Percentiles rank a stretch among this genome's conserved stretches.
phyloP scores from a whole-genome alignment of 179 eudicot genomes.

The Sideroxylon spinosum region DNA sequence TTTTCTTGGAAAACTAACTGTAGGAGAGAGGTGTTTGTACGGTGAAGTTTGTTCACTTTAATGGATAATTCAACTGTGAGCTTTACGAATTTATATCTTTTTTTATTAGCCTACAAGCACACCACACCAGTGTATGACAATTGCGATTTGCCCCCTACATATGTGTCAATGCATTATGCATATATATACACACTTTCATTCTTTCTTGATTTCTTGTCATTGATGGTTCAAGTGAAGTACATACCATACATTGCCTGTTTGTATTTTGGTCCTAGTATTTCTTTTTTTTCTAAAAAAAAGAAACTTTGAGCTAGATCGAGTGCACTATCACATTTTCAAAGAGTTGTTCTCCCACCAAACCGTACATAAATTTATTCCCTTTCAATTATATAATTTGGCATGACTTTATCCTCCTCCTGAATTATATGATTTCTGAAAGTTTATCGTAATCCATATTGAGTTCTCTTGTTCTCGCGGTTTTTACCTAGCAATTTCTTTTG shows the following conservation, averaged over 20 bases:
- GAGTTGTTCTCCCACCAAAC: background rate
- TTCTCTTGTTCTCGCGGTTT: background rate
- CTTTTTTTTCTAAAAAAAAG: too few species aligned
- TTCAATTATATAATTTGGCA: background rate
- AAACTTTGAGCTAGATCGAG: background rate
- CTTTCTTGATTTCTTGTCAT: background rate
- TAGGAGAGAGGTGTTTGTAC: background rate
- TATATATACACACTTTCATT: background rate
- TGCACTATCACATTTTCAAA: background rate
- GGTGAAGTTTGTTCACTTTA: background rate
- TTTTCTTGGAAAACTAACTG: background rate
- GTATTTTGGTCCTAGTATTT: background rate
- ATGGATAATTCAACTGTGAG: background rate
- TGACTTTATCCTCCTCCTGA: slow-evolving; percentile 5
- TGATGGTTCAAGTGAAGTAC: background rate
- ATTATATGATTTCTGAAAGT: background rate
- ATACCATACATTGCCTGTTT: background rate
- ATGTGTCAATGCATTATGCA: background rate
- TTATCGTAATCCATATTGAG: background rate
- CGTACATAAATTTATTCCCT: background rate
- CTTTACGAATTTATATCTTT: background rate
- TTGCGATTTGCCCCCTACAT: background rate
- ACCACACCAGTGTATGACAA: background rate
- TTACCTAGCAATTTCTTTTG: background rate
- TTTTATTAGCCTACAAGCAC: background rate